Base-by-base conservation (phyloP, 352 stramenopile genomes). In the Thalassiosira tumida region DNA sequence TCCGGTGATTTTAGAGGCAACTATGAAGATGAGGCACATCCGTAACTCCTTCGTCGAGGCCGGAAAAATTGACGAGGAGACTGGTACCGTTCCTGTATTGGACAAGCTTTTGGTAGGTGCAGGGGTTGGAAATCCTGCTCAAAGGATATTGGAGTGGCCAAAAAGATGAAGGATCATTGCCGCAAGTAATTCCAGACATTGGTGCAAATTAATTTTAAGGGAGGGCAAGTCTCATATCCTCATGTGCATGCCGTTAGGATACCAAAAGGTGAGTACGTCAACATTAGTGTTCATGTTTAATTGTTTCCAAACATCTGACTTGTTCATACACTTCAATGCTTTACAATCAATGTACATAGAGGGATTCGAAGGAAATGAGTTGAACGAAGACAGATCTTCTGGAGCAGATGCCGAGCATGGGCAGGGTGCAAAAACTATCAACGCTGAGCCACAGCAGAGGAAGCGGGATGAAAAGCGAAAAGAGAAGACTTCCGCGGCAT, bases 31-130 rank as follows among this genome's bases (percentile, higher is more conserved):
- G 33, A 78, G 24, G 35, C 51, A 82, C 24, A 81, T 88, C 24
- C 10, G 15, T 2, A 74, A 50, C 1, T 51, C 54, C 4, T 88
- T 88, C 47, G 73, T 88, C 67, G 38, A 88, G 40, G 35, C 54
- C 37, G 81, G 81, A 35, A 81, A 84, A 47, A 88, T 84, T 47
- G 81, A 88, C n/a, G 29, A 72, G 33, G 70, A 88, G 69, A 88
- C 81, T 35, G 40, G 72, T 21, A 50, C 62, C 6, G 33, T 83
- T 6, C 64, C 73, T 13, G 35, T 43, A 5, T 88, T 82, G 37
- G 51, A 88, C 29, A 72, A 33, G 6, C 50, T 88, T 13, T 72
- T 88, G 31, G 50, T 33, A 88, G 37, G 14, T 88, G 65, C 47
- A 43, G 64, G 40, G 54, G 59, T 29, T 86, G 78, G 78, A 35